Evolutionary conservation across 805 yeast genomes (phyloP), one percentile per base, ranked within the genome.

Genomic region (Candida parachauliodes): DNA sequence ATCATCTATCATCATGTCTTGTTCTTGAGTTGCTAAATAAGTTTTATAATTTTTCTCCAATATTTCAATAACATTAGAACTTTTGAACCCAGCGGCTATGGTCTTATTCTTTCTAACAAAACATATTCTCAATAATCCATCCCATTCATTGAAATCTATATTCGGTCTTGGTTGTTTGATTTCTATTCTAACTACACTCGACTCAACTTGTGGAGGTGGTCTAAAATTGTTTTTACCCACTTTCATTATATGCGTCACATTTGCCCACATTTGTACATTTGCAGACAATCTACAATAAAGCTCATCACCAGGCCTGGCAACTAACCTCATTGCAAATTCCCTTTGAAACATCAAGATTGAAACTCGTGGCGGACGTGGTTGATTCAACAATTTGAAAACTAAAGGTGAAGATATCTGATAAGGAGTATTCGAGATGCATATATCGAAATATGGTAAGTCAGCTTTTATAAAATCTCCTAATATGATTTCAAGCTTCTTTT

Each of bases 181-280:
- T 61, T 91, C 98, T 25, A 93, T 79, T 54, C 95, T 76, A 14
- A 93, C 98, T 33, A 93, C 98, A 24, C 95, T 83, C 0, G 97
- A 88, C 60, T 93, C 98, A 41, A 93, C 98, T 60, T 93, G 89
- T 41, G 98, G 98, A 8, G 98, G 98, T 17, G 98, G 98, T 51
- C 96, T 75, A 70, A 93, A 93, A 56, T 93, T 93, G 57, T 93
- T 93, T 57, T 81, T 84, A 17, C 98, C 98, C 21, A 93, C 98
- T 62, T 93, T 93, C 98, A 93, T 93, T 37, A 93, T 86, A 59
- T 93, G 98, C 6, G 95, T 88, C 11, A 93, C 97, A 47, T 87
- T 87, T n/a, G 97, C 96, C 97, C 98, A 93, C 98, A 93, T 91
- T 57, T 93, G 98, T 1, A 93, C 98, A 55, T 93, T 93, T 21